Percentiles rank a stretch among this genome's conserved stretches.
phyloP scores from a whole-genome alignment of 116 monocot species.

The Zostera marina region DNA sequence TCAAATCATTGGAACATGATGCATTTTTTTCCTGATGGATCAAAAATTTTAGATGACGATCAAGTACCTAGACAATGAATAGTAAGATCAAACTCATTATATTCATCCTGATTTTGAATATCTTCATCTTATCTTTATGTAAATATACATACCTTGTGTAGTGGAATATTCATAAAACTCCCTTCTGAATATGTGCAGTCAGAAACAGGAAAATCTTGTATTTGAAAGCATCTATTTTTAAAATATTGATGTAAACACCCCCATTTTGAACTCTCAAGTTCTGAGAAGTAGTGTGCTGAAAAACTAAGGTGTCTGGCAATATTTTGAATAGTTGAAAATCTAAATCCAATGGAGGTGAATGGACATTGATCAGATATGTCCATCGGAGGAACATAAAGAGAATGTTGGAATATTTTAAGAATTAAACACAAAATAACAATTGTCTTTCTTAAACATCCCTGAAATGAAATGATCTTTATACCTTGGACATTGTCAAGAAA shows the following conservation, averaged over 20 bases:
- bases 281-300: slow-evolving; percentile 15
- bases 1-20: slow-evolving; percentile 5
- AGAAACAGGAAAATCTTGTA: slow-evolving; percentile 16
- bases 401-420: slow-evolving; percentile 17
- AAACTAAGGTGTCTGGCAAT: slow-evolving; percentile 22
- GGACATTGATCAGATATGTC: slow-evolving; percentile 13
- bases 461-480: slow-evolving; percentile 35
- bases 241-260: slow-evolving; percentile 28
- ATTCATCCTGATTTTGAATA: no score
- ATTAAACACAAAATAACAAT: slow-evolving; percentile 35
- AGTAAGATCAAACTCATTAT: no score
- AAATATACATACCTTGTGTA: slow-evolving; percentile 2
- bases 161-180: slow-evolving; percentile 10
- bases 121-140: no score
- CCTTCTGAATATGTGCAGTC: slow-evolving; percentile 17
- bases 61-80: slow-evolving; percentile 1
- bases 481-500: slow-evolving; percentile 46
- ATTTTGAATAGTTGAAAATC: slow-evolving; percentile 28
- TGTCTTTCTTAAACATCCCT: slow-evolving; percentile 35
- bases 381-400: slow-evolving; percentile 3
- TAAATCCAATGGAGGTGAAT: slow-evolving; percentile 44
- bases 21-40: slow-evolving; percentile 5
- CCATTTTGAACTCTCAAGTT: slow-evolving; percentile 28
- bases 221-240: slow-evolving; percentile 17
- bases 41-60: slow-evolving; percentile 27